These are phyloP conservation scores for Solanum etuberosum DNA, from an alignment of 257 asterid genomes.

Conservation along the genomic window DNA sequence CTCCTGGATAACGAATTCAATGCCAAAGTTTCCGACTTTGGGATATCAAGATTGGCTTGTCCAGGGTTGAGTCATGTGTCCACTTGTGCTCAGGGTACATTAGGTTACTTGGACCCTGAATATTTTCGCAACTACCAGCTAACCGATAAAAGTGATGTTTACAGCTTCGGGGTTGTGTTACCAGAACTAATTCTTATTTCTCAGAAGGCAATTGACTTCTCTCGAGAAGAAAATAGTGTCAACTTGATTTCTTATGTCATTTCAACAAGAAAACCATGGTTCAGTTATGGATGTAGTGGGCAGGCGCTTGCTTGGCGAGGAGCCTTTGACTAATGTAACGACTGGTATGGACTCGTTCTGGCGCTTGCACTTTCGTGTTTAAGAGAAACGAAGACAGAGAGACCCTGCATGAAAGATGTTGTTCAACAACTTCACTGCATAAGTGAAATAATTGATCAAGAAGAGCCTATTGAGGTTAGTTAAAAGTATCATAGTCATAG, in stretches of 20 bases:
- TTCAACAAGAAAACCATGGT: slow-evolving; percentile 6
- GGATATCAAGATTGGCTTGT: slow-evolving; percentile 26
- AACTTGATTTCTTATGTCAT: slow-evolving; percentile 22
- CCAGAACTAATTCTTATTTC: slow-evolving; percentile 31
- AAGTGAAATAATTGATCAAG: slow-evolving; percentile 5
- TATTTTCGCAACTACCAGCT: slow-evolving; percentile 25
- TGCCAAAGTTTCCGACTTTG: slow-evolving; percentile 35
- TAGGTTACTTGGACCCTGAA: slow-evolving; percentile 38
- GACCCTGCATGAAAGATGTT: slow-evolving; percentile 31
- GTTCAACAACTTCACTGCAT: slow-evolving; percentile 20
- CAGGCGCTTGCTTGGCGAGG: slow-evolving; percentile 11
- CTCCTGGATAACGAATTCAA: slow-evolving; percentile 20
- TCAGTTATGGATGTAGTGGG: slow-evolving; percentile 23
- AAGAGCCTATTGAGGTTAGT: neutral
- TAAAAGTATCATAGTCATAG: neutral
- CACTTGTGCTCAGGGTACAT: slow-evolving; percentile 34
- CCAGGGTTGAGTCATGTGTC: slow-evolving; percentile 29
- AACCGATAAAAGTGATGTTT: slow-evolving; percentile 33
- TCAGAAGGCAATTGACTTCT: slow-evolving; percentile 21
- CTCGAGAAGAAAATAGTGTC: slow-evolving; percentile 12
- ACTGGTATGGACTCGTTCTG: slow-evolving; percentile 2
- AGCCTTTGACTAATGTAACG: neutral
- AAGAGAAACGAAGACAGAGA: slow-evolving; percentile 23
- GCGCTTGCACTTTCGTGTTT: slow-evolving; percentile 24
- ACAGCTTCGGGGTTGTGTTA: slow-evolving; percentile 31